These are phyloP conservation scores for Phytophthora chlamydospora DNA, from an alignment of 352 stramenopile species.

Conservation along the genomic window DNA sequence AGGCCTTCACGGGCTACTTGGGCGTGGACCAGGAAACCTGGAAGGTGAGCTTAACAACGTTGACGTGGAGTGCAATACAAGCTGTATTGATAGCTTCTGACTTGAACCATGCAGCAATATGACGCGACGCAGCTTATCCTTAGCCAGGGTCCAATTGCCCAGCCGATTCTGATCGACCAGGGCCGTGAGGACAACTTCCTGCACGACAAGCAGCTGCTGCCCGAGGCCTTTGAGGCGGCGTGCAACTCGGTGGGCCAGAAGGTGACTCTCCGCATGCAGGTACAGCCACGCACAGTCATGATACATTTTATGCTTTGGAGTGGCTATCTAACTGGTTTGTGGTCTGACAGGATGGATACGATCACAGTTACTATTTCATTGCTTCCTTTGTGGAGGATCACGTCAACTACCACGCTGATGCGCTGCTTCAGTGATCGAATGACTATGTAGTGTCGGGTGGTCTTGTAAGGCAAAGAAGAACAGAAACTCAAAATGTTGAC, in stretches of 20 bases:
- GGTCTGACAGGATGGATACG: conserved; percentile 88
- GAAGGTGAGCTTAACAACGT: conserved; percentile 47
- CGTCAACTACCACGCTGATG: conserved; percentile 93
- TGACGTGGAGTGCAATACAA: neutral
- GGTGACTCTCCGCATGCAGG: conserved; percentile 79
- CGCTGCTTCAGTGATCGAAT: conserved; percentile 61
- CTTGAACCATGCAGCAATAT: conserved; percentile 64
- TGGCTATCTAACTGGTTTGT: neutral
- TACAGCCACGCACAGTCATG: conserved; percentile 4
- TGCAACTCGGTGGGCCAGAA: conserved; percentile 85
- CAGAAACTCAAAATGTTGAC: too few relatives aligned
- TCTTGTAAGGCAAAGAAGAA: too few relatives aligned
- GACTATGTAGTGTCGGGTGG: too few relatives aligned
- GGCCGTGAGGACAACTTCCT: conserved; percentile 91
- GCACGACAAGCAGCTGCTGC: conserved; percentile 90
- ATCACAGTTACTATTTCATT: conserved; percentile 99
- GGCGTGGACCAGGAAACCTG: conserved; percentile 88
- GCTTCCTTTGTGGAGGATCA: conserved; percentile 96
- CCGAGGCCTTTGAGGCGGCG: conserved; percentile 87
- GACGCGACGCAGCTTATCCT: conserved; percentile 93
- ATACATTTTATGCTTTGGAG: neutral
- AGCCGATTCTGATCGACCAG: conserved; percentile 91
- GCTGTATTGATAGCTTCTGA: conserved; percentile 8
- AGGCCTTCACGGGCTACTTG: conserved; percentile 98
- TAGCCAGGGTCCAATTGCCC: conserved; percentile 59